Conservation (phyloP, 495 filamentous ascomycete genomes). For the Hypoxylon fragiforme region DNA sequence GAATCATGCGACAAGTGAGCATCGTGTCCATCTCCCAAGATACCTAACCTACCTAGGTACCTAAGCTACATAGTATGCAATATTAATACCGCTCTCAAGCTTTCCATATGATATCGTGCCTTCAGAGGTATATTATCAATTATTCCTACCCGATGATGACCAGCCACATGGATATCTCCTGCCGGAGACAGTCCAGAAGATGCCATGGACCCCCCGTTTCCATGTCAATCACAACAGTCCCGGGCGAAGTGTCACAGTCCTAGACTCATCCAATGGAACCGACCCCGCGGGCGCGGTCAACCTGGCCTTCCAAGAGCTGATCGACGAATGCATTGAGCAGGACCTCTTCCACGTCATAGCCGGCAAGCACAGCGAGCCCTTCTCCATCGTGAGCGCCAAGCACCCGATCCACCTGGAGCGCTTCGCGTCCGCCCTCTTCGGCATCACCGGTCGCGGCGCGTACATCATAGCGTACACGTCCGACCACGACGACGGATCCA, state of each 20-base stretch:
- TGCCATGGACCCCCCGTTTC: slow-evolving; percentile 51
- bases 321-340: slow-evolving; percentile 42
- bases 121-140: slow-evolving; percentile 35
- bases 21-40: too few species aligned
- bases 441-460: slow-evolving; percentile 52
- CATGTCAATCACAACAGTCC: slow-evolving; percentile 35
- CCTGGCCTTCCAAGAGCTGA: slow-evolving; percentile 40
- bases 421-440: slow-evolving; percentile 53
- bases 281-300: slow-evolving; percentile 29
- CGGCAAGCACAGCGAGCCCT: slow-evolving; percentile 51
- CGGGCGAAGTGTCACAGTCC: slow-evolving; percentile 38
- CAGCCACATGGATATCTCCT: slow-evolving; percentile 50
- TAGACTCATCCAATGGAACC: slow-evolving; percentile 31
- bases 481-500: slow-evolving; percentile 20
- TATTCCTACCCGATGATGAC: slow-evolving; percentile 40
- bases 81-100: too few species aligned
- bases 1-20: slow-evolving; percentile 23
- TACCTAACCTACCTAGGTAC: too few species aligned
- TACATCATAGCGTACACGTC: slow-evolving; percentile 54
- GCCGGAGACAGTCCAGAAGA: slow-evolving; percentile 44
- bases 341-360: slow-evolving; percentile 44
- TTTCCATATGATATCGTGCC: slow-evolving; percentile 34
- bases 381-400: slow-evolving; percentile 48
- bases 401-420: slow-evolving; percentile 51
- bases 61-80: too few species aligned